Conservation (phyloP, 345 rosid species). For the Pistacia vera region DNA sequence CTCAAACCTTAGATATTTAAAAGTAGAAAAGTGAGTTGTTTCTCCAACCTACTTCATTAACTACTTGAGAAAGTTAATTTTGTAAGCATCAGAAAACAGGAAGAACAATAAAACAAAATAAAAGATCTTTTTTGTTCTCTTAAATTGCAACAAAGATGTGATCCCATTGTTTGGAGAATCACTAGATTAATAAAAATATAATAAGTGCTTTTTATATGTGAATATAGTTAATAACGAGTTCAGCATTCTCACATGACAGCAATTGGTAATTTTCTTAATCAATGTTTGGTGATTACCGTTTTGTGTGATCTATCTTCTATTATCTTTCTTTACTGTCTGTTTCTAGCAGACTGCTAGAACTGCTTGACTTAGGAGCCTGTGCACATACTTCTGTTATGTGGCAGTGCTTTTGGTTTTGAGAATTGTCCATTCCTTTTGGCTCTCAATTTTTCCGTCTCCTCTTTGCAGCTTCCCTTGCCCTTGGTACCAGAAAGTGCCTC, state of each 20-base stretch:
- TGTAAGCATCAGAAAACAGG: not conserved
- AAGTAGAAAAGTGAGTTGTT: constrained; percentile 9
- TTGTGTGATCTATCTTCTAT: not conserved
- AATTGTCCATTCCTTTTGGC: constrained; percentile 4
- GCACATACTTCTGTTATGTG: not conserved
- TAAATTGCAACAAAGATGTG: not conserved
- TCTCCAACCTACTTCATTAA: not conserved
- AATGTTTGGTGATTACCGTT: not conserved
- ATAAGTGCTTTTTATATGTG: not conserved
- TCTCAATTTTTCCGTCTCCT: constrained; percentile 15
- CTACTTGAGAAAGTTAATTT: not conserved
- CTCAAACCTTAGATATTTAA: not conserved
- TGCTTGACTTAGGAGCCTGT: not conserved
- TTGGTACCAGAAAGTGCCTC: constrained; percentile 92
- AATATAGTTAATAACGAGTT: not conserved
- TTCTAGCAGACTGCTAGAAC: not conserved
- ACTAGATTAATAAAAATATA: not conserved
- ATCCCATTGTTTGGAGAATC: not conserved
- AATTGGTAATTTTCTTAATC: not conserved
- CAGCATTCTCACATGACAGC: not conserved
- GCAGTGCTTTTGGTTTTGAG: not conserved
- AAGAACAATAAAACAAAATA: not conserved
- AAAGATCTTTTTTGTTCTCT: not conserved
- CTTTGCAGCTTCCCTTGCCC: constrained; percentile 89
- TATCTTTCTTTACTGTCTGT: not conserved